These are phyloP conservation scores for Leishmania arabica DNA, from an alignment of 208 protist species.

Conservation along the genomic window DNA sequence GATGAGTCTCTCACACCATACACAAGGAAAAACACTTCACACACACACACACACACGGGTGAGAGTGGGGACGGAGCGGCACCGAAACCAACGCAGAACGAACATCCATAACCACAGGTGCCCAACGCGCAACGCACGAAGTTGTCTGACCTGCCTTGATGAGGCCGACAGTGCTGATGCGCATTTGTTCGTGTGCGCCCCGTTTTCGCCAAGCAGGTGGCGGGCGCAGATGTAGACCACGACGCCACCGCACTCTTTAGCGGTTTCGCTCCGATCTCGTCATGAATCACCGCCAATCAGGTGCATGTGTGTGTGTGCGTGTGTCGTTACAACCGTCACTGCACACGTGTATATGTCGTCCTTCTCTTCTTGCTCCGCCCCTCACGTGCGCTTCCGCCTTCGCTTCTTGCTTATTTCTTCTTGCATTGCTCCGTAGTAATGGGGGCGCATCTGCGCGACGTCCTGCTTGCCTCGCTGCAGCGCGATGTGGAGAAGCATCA, in stretches of 20 bases:
- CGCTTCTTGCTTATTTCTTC: background rate
- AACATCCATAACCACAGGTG: background rate
- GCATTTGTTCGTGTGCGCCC: too few species aligned
- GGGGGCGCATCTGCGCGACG: background rate
- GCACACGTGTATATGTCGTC: background rate
- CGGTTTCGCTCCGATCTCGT: background rate
- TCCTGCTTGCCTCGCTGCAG: background rate
- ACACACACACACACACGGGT: background rate
- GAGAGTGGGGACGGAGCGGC: background rate
- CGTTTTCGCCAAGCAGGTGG: too few species aligned
- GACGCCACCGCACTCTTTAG: background rate
- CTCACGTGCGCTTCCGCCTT: background rate
- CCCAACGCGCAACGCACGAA: background rate
- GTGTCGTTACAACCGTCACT: background rate
- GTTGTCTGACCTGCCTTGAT: background rate
- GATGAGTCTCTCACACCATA: too few species aligned
- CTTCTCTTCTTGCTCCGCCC: background rate
- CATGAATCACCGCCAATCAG: background rate
- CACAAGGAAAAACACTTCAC: background rate
- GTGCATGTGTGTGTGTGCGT: background rate
- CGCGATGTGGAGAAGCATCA: constrained; percentile 3
- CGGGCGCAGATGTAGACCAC: background rate
- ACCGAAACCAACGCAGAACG: background rate
- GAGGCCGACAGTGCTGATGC: background rate
- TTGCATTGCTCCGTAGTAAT: background rate